Conservation (phyloP, 495 filamentous ascomycete species). For the Oidiodendron maius region DNA sequence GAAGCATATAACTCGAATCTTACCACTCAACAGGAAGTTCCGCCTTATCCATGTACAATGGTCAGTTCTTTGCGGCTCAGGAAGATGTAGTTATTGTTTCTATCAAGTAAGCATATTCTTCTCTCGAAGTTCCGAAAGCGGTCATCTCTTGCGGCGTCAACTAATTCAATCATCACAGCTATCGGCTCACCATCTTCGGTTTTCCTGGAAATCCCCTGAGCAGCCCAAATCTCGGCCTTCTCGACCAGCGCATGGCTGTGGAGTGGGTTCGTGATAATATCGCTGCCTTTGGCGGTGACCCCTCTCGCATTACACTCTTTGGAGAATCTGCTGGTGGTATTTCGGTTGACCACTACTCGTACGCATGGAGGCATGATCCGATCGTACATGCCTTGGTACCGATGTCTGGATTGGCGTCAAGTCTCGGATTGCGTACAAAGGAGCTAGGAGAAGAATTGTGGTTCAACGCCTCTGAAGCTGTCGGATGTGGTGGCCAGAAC, state of each 20-base stretch:
- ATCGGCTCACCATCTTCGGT: too few species aligned
- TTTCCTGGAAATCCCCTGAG: too few species aligned
- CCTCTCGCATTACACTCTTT: slow-evolving; percentile 34
- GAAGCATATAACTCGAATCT: too few species aligned
- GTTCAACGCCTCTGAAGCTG: slow-evolving; percentile 31
- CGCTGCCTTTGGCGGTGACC: too few species aligned
- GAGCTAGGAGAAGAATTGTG: slow-evolving; percentile 28
- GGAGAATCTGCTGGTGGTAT: slow-evolving; percentile 44
- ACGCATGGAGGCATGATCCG: slow-evolving; percentile 39
- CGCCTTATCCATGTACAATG: slow-evolving; percentile 30
- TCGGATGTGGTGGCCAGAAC: slow-evolving; percentile 37
- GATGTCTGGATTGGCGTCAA: slow-evolving; percentile 47
- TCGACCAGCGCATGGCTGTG: too few species aligned
- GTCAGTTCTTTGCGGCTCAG: slow-evolving; percentile 34
- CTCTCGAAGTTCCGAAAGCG: too few species aligned
- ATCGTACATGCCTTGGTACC: slow-evolving; percentile 42
- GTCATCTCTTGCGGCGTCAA: too few species aligned
- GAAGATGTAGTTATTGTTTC: slow-evolving; percentile 53
- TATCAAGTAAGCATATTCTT: too few species aligned
- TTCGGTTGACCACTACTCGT: slow-evolving; percentile 47
- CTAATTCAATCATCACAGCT: too few species aligned
- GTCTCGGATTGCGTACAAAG: slow-evolving; percentile 34
- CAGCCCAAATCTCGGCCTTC: too few species aligned
- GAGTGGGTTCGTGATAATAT: too few species aligned
- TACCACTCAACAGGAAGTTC: slow-evolving; percentile 27